phyloP scores from a whole-genome alignment of 2,329 filamentous ascomycete genomes.

The Sclerotinia sclerotiorum region DNA sequence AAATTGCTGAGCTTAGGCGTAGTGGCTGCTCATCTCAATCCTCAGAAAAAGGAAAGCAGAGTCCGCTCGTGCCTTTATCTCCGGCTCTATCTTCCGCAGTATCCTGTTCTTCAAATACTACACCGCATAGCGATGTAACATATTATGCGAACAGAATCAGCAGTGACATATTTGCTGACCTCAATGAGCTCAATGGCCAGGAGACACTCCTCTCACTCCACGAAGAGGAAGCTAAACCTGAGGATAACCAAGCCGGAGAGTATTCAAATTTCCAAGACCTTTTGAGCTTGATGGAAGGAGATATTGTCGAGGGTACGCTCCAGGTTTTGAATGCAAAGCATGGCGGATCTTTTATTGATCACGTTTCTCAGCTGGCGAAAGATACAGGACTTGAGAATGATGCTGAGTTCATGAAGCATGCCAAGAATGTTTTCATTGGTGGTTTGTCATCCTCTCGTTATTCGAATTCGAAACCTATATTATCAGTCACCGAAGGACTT shows the following conservation, averaged over 20 bases:
- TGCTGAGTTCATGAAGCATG: slow-evolving; percentile 19
- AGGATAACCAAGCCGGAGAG: not conserved
- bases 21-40: not conserved
- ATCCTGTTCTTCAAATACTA: not conserved
- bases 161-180: slow-evolving; percentile 23
- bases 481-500: slow-evolving; percentile 15
- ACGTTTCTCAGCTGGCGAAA: slow-evolving; percentile 14
- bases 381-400: slow-evolving; percentile 16
- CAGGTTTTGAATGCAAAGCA: slow-evolving; percentile 6
- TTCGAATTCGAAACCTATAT: slow-evolving; percentile 8
- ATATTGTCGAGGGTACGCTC: slow-evolving; percentile 15
- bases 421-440: slow-evolving; percentile 20
- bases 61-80: not conserved
- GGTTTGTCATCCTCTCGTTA: slow-evolving; percentile 24
- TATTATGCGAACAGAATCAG: slow-evolving; percentile 24
- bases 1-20: slow-evolving; percentile 1
- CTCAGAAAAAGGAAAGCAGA: not conserved
- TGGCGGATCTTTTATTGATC: slow-evolving; percentile 22
- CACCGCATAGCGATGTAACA: not conserved
- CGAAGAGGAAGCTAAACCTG: slow-evolving; percentile 6
- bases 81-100: not conserved
- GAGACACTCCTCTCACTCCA: slow-evolving; percentile 22
- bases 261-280: slow-evolving; percentile 21
- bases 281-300: slow-evolving; percentile 16
- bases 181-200: slow-evolving; percentile 17